Conservation (phyloP, 352 stramenopile species). For the Globisporangium cystogenes region DNA sequence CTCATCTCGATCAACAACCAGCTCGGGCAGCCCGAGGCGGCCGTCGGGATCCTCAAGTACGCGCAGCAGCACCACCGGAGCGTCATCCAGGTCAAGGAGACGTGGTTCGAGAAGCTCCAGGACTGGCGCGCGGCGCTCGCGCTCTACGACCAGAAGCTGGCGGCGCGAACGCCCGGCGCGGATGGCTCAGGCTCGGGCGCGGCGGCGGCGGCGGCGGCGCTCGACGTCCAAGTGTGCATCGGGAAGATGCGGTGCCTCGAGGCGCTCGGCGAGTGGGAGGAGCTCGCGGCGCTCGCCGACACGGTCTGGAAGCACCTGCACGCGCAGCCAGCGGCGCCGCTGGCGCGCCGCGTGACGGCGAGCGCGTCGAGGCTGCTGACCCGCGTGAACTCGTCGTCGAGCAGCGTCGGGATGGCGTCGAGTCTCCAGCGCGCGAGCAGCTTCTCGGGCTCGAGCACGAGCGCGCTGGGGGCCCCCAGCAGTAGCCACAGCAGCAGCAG, state of each 20-base stretch:
- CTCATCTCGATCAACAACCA: constrained; percentile 99
- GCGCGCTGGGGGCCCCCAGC: no score
- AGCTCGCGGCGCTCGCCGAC: constrained; percentile 87
- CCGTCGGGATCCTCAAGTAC: constrained; percentile 96
- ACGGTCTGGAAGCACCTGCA: constrained; percentile 46
- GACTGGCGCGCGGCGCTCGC: constrained; percentile 94
- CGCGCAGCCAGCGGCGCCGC: constrained; percentile 12
- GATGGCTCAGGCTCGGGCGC: neutral
- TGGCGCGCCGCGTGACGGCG: constrained; percentile 3
- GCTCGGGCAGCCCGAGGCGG: constrained; percentile 93
- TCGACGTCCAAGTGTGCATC: constrained; percentile 92
- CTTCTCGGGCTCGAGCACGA: constrained; percentile 27
- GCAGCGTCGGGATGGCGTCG: constrained; percentile 5
- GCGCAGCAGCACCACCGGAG: constrained; percentile 72
- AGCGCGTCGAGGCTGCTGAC: constrained; percentile 8
- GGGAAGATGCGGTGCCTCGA: constrained; percentile 98
- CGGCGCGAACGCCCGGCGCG: constrained; percentile 12
- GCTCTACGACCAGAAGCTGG: constrained; percentile 91
- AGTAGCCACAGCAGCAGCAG: neutral
- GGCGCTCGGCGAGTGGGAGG: constrained; percentile 94
- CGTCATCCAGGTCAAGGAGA: constrained; percentile 91
- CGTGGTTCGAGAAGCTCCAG: constrained; percentile 97
- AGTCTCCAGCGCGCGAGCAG: constrained; percentile 23
- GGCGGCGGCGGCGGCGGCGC: neutral
- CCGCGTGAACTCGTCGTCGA: constrained; percentile 7